Evolutionary conservation across 352 stramenopile genomes (phyloP), one percentile per base, ranked within the genome.

Genomic region (Globisporangium spinosum): DNA sequence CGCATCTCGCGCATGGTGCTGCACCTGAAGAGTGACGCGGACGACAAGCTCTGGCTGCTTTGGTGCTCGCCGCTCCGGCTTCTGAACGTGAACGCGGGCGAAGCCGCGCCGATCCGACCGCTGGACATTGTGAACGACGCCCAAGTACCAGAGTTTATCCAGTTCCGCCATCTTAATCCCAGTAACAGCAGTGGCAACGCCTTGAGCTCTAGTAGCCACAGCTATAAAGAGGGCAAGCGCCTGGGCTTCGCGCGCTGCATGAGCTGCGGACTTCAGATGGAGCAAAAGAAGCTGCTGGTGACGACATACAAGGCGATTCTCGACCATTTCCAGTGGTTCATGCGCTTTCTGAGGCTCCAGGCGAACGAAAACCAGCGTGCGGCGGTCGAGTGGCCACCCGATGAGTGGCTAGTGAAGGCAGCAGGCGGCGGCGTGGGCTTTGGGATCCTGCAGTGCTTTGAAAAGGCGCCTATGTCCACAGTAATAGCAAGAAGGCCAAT

Each of bases 291-390:
- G 32, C 87, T 97, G 64, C 80, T 98, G 40, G 70, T 80, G 32
- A 93, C 97, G 15, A 89, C 80, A 12, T 99, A 98, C 80, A 98
- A 98, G 72, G 96, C 91, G 12, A 85, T 99, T 3, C 85, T 99
- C 27, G 82, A 91, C 59, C 96, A 99, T 72, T 99, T 98, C 70
- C 79, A 97, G 53, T 85, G 95, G 20, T 90, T 97, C 32, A 67
- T 98, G 22, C 75, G 74, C 40, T 89, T 94, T 57, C 40, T 96
- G 43, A 71, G 78, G 0, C 64, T 79, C 3, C 65, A 76, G 12
- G 57, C 83, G 6, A 85, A 80, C 34, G 80, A 85, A 58, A 67
- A 71, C 8, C 76, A 83, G 43, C 72, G 79, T 34, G 70, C 70
- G 6, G 75, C 79, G 43, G 84, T 98, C 40, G 77, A 90, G 67